These are phyloP conservation scores for Solanum hybrid DNA, from an alignment of 305 asterid genomes.

Conservation along the genomic window DNA sequence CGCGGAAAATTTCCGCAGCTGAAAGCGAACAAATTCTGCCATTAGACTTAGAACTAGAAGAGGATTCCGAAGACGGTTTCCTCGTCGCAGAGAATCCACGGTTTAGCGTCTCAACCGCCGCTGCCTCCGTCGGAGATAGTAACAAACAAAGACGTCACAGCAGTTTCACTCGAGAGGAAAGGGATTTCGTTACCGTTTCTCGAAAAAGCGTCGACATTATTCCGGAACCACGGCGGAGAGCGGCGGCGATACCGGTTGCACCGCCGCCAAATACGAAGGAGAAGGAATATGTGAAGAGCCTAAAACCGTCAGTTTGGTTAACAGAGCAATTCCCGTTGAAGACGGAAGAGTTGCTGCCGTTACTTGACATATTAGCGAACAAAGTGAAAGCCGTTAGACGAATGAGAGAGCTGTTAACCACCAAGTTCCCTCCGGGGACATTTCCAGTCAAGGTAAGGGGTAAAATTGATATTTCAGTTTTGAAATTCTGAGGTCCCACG, in stretches of 20 bases:
- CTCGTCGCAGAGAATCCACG: conserved; percentile 84
- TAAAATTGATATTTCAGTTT: conserved; percentile 8
- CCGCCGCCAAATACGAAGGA: conserved; percentile 81
- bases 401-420: conserved; percentile 86
- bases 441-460: conserved; percentile 86
- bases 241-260: conserved; percentile 32
- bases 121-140: neutral
- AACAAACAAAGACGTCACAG: conserved; percentile 58
- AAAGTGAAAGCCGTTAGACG: conserved; percentile 86
- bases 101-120: conserved; percentile 47
- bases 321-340: conserved; percentile 83
- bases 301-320: conserved; percentile 71
- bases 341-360: conserved; percentile 84
- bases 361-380: conserved; percentile 70
- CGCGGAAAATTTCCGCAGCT: conserved; percentile 49
- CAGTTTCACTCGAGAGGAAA: conserved; percentile 72
- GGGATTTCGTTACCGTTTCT: conserved; percentile 64
- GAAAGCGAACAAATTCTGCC: conserved; percentile 74
- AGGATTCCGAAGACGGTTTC: conserved; percentile 69
- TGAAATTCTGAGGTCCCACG: conserved; percentile 19
- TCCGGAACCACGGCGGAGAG: conserved; percentile 45
- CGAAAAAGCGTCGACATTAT: conserved; percentile 83
- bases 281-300: conserved; percentile 61
- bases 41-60: conserved; percentile 64
- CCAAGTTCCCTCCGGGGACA: conserved; percentile 75